Percentiles rank a stretch among this genome's conserved stretches.
Conservation (phyloP, 2,329 filamentous ascomycete genomes). For the Didymella pomorum region DNA sequence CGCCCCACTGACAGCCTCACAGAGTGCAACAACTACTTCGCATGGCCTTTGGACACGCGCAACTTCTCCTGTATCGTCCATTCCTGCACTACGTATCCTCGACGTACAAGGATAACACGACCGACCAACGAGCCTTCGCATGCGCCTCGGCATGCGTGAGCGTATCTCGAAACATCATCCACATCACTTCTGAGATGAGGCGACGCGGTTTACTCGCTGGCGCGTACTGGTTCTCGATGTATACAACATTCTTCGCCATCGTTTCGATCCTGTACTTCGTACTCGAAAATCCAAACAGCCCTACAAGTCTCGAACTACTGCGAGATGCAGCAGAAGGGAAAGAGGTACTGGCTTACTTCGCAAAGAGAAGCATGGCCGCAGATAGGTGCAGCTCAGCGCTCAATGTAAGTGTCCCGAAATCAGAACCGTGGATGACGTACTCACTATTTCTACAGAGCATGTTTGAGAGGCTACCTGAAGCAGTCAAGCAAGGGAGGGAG, state of each 20-base stretch:
- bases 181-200: slow-evolving; percentile 80
- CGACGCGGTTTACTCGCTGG: slow-evolving; percentile 78
- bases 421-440: slow-evolving; percentile 1
- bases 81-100: slow-evolving; percentile 85
- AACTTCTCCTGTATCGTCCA: slow-evolving; percentile 82
- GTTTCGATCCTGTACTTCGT: slow-evolving; percentile 82
- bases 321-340: slow-evolving; percentile 86
- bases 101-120: slow-evolving; percentile 55
- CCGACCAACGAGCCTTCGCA: slow-evolving; percentile 81
- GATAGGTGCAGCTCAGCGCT: slow-evolving; percentile 83
- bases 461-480: slow-evolving; percentile 83
- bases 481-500: slow-evolving; percentile 61
- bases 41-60: slow-evolving; percentile 82
- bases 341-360: slow-evolving; percentile 79
- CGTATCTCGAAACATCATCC: slow-evolving; percentile 76
- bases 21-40: slow-evolving; percentile 76
- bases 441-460: slow-evolving; percentile 64
- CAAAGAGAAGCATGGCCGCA: slow-evolving; percentile 85
- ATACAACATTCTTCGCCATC: slow-evolving; percentile 83
- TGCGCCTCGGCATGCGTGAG: slow-evolving; percentile 73
- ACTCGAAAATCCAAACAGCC: slow-evolving; percentile 78
- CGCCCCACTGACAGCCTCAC: slow-evolving; percentile 16
- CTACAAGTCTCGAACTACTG: slow-evolving; percentile 78
- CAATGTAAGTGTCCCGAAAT: slow-evolving; percentile 63
- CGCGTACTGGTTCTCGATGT: slow-evolving; percentile 87